phyloP scores from a whole-genome alignment of 2,329 filamentous ascomycete genomes.

The Hymenoscyphus salicellus region DNA sequence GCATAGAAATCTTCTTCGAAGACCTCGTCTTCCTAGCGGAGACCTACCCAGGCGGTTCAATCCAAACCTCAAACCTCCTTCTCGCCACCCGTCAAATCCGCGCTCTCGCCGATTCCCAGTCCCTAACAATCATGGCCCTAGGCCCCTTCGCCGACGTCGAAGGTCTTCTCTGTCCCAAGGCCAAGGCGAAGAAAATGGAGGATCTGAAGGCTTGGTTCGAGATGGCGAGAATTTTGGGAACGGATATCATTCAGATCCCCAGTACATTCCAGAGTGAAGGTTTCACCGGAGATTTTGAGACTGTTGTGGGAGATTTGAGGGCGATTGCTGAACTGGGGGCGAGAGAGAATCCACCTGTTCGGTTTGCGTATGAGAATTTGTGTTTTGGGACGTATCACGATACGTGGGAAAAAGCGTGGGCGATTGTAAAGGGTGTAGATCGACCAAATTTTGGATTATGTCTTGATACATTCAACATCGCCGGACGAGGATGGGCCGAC shows the following conservation, averaged over 20 bases:
- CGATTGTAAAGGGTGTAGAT: constrained; percentile 62
- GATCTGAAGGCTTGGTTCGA: constrained; percentile 69
- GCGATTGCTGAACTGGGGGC: constrained; percentile 67
- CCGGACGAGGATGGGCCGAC: constrained; percentile 68
- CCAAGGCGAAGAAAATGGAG: constrained; percentile 55
- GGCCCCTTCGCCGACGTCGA: constrained; percentile 77
- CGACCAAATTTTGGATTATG: constrained; percentile 72
- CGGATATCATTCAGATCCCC: constrained; percentile 72
- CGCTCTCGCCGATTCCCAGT: constrained; percentile 53
- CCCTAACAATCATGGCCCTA: constrained; percentile 52
- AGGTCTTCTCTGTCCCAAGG: constrained; percentile 61
- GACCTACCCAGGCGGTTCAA: constrained; percentile 25
- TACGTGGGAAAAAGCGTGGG: constrained; percentile 71
- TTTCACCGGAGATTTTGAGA: constrained; percentile 48
- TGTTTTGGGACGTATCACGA: constrained; percentile 69
- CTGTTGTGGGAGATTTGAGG: constrained; percentile 61
- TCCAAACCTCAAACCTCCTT: constrained; percentile 44
- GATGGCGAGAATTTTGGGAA: constrained; percentile 62
- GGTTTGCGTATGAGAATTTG: constrained; percentile 72
- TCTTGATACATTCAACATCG: constrained; percentile 76
- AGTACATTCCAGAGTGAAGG: constrained; percentile 53
- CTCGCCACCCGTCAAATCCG: constrained; percentile 57
- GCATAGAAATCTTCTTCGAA: constrained; percentile 76
- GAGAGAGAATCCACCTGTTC: constrained; percentile 51
- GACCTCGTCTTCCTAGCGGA: constrained; percentile 63